Base-by-base conservation (phyloP, 352 stramenopile species). In the Globisporangium mamillatum region DNA sequence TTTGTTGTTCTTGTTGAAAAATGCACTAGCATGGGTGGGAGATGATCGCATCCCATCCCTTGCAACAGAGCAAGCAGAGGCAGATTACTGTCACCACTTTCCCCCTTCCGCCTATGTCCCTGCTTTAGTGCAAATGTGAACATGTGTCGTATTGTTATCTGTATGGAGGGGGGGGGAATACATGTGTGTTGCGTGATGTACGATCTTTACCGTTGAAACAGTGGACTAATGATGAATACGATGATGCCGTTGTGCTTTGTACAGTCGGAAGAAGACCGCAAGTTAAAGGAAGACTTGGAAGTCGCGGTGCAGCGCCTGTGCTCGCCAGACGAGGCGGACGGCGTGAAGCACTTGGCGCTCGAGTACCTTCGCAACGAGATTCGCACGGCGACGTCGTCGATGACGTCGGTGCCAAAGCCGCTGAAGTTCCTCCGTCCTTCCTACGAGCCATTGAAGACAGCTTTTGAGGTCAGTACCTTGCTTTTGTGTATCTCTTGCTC, bases 331-430 rank as follows among this genome's bases (percentile, higher is more conserved):
- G 84, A 95, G 64, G 66, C 80, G 7, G 68, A 86, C 10, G 81
- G 85, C 68, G 84, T 93, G 36, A 94, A 96, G 68, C 76, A 90
- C 63, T 73, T 95, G 62, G 97, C 97, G 32, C 77, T 99, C n/a
- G 94, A 99, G 76, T 84, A 99, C 67, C 91, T 99, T 73, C 91
- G 97, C 20, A 96, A 88, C 44, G 97, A 99, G 82, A 98, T 99
- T 67, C 88, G 95, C 53, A 97, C 89, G 38, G 92, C 97, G 25
- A 99, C 97, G 65, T 98, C 93, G 16, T 99, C 94, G 53, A 99
- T 99, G 98, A 99, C 98, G 60, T 98, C 92, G 25, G 98, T 99
- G 36, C 98, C 98, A 10, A 99, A 99, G 88, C 98, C 98, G 38
- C 86, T 99, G 53, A 99, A 99, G 88, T 99, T 99, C 73, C 77